These are phyloP conservation scores for Melocanna baccifera DNA, from an alignment of 176 grass and related monocot genomes.

Conservation along the genomic window DNA sequence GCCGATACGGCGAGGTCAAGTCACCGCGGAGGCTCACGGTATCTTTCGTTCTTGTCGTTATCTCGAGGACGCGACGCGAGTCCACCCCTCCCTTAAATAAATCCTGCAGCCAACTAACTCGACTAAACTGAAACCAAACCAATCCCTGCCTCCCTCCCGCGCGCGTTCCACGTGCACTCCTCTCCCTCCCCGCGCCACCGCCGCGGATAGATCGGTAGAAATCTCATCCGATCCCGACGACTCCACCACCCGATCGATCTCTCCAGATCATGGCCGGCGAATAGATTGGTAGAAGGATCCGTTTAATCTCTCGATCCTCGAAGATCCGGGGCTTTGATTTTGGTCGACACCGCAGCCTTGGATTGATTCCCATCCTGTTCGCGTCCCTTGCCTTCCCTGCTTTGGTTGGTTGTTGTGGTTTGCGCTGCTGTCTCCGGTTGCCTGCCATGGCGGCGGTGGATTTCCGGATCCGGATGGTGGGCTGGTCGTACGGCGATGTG, in stretches of 20 bases:
- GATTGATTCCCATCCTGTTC: neutral
- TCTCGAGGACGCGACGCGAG: no score
- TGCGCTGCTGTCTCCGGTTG: neutral
- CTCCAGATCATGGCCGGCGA: neutral
- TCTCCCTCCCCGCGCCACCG: neutral
- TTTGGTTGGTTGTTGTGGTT: neutral
- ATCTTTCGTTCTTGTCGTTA: no score
- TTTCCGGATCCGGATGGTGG: neutral
- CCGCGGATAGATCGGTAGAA: neutral
- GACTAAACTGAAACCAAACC: no score
- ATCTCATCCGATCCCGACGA: neutral
- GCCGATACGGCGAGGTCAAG: no score
- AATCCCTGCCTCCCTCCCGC: neutral
- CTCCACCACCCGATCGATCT: neutral
- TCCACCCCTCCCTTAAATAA: no score
- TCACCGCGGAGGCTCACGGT: no score
- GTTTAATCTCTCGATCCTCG: neutral
- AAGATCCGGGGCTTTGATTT: neutral
- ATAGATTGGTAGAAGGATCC: no score
- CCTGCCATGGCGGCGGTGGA: constrained; percentile 35
- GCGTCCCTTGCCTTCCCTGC: neutral
- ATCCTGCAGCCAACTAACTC: no score
- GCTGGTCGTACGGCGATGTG: neutral
- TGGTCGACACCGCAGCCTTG: neutral
- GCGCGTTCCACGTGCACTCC: constrained; percentile 1